phyloP scores from a whole-genome alignment of 1,284 basidiomycete genomes.

The Pseudomicrostroma phylloplanum region DNA sequence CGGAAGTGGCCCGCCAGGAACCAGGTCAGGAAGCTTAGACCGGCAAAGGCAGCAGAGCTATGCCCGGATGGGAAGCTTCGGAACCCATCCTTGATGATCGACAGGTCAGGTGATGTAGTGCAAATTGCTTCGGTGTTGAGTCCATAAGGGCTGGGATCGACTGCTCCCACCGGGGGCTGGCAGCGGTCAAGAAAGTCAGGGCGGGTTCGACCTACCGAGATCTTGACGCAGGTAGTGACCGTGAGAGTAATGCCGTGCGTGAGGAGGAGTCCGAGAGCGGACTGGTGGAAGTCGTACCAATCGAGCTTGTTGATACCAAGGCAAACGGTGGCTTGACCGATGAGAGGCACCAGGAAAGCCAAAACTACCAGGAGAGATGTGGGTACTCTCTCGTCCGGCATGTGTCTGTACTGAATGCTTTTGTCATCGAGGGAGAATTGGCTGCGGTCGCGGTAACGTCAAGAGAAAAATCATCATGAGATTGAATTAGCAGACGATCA shows the following conservation, averaged over 20 bases:
- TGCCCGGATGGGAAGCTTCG: constrained; percentile 91
- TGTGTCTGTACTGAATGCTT: constrained; percentile 64
- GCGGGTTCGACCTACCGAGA: constrained; percentile 74
- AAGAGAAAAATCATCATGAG: no score
- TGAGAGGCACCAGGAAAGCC: constrained; percentile 55
- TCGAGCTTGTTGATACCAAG: constrained; percentile 65
- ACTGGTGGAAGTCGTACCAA: constrained; percentile 77
- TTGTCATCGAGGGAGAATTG: constrained; percentile 65
- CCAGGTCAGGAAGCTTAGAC: constrained; percentile 79
- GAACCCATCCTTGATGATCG: constrained; percentile 55
- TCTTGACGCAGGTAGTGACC: constrained; percentile 76
- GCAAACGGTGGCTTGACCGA: constrained; percentile 62
- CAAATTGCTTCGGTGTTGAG: constrained; percentile 72
- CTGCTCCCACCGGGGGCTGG: constrained; percentile 63
- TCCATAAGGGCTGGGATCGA: constrained; percentile 61
- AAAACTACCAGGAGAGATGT: constrained; percentile 54
- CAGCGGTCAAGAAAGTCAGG: constrained; percentile 62
- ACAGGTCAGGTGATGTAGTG: constrained; percentile 53
- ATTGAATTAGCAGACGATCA: no score
- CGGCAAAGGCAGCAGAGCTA: constrained; percentile 84
- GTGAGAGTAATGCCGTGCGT: constrained; percentile 68
- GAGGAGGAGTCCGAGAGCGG: constrained; percentile 69
- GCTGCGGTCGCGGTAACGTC: background rate
- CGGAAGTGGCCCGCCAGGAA: constrained; percentile 78
- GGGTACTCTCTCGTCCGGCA: constrained; percentile 76